Base-by-base conservation (phyloP, 352 stramenopile species). In the Globisporangium ultimum region DNA sequence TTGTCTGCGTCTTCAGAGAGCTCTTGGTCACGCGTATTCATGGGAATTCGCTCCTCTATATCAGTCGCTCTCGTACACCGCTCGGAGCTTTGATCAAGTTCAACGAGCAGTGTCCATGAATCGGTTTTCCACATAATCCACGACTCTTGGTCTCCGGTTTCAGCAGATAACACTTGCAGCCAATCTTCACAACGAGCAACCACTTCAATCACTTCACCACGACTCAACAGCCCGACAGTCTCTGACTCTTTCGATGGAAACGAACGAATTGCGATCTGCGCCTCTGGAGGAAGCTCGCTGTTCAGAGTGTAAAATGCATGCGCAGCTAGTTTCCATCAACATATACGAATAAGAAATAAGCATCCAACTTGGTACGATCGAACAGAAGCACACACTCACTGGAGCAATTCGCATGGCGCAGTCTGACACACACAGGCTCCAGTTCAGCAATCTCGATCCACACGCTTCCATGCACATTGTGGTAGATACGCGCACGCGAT, bases 51-150 rank as follows among this genome's bases (percentile, higher is more conserved):
- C 3, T 48, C 36, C 28, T 12, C 51, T 2, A n/a, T 28, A 20
- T 47, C 40, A 45, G 28, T 51, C 2, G 15, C 28, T 20, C 17
- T 43, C 53, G 53, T 18, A 32, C 71, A 87, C 20, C 18, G 58
- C 9, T 34, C 43, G 13, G 72, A 72, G 0, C 49, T 61, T 13
- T 83, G 66, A 12, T 63, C 57, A 0, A 73, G 58, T 42, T 88
- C 76, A 28, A 68, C 70, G n/a, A 89, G 70, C 24, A 89, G 42
- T 15, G 78, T 56, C 53, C 77, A 58, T 14, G 65, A 64, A 46
- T 77, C 78, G 15, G 73, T 88, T 32, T 68, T 67, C 67, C 74
- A 84, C 82, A 91, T 91, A 53, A 89, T 88, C 82, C 82, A 89
- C 48, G 66, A 68, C 40, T 73, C 76, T 2, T 64, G 28, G 3